A percentile compares a stretch with the other conserved stretches of the same genome.
These are phyloP conservation scores for Backusella tuberculispora DNA, from an alignment of 192 early-diverging fungal species.

Conservation along the genomic window DNA sequence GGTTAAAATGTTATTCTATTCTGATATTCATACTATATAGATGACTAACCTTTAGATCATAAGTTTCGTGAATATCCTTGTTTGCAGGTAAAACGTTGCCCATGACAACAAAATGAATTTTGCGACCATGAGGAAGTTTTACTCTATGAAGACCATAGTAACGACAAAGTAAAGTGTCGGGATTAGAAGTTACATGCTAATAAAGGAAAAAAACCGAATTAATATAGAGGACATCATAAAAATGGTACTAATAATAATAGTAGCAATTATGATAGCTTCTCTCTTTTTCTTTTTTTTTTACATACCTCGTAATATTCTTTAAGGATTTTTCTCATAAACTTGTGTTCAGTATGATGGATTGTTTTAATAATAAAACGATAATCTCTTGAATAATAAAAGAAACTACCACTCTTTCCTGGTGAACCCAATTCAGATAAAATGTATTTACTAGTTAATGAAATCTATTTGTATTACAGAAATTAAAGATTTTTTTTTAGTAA, in stretches of 20 bases:
- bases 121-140: slow-evolving; percentile 87
- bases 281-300: slow-evolving; percentile 20
- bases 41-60: slow-evolving; percentile 80
- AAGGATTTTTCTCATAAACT: slow-evolving; percentile 87
- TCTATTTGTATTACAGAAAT: slow-evolving; percentile 39
- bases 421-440: slow-evolving; percentile 94
- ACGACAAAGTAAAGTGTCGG: slow-evolving; percentile 88
- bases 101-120: slow-evolving; percentile 99
- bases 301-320: slow-evolving; percentile 76
- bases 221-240: background rate
- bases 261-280: slow-evolving; percentile 33
- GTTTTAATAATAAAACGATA: slow-evolving; percentile 99
- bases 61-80: slow-evolving; percentile 96
- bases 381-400: slow-evolving; percentile 98
- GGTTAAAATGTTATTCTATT: background rate
- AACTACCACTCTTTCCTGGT: slow-evolving; percentile 93
- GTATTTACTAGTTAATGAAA: slow-evolving; percentile 96
- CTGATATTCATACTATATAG: background rate
- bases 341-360: slow-evolving; percentile 93
- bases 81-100: slow-evolving; percentile 96
- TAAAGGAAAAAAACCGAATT: background rate
- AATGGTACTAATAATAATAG: slow-evolving; percentile 12
- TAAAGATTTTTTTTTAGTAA: background rate
- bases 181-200: slow-evolving; percentile 82
- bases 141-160: slow-evolving; percentile 96